Evolutionary conservation across 1,139 yeast genomes (phyloP).

Genomic region (Maudiozyma humilis): DNA sequence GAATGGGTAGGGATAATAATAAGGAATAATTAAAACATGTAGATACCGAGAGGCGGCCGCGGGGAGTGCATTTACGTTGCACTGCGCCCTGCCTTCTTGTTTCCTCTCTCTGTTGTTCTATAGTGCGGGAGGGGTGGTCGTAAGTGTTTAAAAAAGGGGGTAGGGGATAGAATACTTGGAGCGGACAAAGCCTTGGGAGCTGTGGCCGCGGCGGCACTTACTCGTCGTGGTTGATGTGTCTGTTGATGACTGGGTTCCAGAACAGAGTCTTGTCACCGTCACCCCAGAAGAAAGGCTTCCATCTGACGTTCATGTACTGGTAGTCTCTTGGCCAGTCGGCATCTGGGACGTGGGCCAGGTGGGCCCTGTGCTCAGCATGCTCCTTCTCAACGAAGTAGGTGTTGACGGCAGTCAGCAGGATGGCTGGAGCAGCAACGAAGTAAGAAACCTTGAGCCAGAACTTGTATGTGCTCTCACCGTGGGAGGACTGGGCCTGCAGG

Average conservation of each 20-base stretch:
- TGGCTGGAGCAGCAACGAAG: constrained; percentile 75
- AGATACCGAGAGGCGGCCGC: not conserved
- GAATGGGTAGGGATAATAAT: not conserved
- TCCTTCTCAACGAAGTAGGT: constrained; percentile 73
- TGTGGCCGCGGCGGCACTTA: not conserved
- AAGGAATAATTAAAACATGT: constrained; percentile 1
- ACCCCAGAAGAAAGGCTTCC: constrained; percentile 92
- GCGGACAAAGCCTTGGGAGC: constrained; percentile 1
- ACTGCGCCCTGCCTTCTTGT: no score
- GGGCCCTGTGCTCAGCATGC: constrained; percentile 86
- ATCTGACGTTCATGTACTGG: constrained; percentile 85
- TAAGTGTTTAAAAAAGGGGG: no score
- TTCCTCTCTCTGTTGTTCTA: not conserved
- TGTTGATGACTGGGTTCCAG: constrained; percentile 92
- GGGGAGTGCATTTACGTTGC: no score
- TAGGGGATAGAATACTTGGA: not conserved
- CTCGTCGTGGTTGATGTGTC: constrained; percentile 46
- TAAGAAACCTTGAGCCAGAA: constrained; percentile 82
- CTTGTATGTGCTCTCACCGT: constrained; percentile 65
- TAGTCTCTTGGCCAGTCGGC: constrained; percentile 90
- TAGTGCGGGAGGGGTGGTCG: not conserved
- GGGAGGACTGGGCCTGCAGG: constrained; percentile 58
- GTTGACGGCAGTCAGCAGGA: constrained; percentile 67
- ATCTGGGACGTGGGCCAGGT: constrained; percentile 65
- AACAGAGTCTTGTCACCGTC: constrained; percentile 94